Evolutionary conservation across 1,284 basidiomycete genomes (phyloP).

Genomic region (Apiotrichum veenhuisii): DNA sequence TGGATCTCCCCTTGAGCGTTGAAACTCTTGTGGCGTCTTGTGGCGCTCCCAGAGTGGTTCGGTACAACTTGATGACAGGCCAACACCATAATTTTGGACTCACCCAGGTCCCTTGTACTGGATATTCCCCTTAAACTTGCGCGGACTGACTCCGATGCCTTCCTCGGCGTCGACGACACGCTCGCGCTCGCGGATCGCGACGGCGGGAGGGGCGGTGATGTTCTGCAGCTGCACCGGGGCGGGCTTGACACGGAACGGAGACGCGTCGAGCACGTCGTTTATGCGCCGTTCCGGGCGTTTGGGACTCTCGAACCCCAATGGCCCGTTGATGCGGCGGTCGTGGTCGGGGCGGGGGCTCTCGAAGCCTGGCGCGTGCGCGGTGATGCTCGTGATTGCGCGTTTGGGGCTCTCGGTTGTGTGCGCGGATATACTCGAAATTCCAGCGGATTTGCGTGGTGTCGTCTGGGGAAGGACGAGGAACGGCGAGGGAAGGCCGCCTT

Average conservation of each 20-base stretch:
- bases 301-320: neutral
- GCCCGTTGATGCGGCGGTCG: no score
- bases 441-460: neutral
- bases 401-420: no score
- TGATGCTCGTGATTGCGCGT: no score
- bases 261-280: neutral
- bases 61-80: no score
- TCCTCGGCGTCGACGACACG: slow-evolving; percentile 24
- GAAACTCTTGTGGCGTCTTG: no score
- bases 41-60: no score
- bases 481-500: neutral
- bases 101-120: slow-evolving; percentile 34
- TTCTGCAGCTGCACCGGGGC: neutral
- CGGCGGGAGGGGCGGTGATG: neutral
- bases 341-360: neutral
- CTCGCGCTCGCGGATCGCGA: slow-evolving; percentile 5
- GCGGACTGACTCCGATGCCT: slow-evolving; percentile 40
- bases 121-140: slow-evolving; percentile 24
- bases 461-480: neutral
- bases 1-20: no score
- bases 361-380: no score
- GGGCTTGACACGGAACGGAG: slow-evolving; percentile 9
- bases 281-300: neutral
- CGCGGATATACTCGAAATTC: no score
- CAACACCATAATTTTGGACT: neutral